Base-by-base conservation (phyloP, 2,329 filamentous ascomycete species). In the Diplodia corticola region DNA sequence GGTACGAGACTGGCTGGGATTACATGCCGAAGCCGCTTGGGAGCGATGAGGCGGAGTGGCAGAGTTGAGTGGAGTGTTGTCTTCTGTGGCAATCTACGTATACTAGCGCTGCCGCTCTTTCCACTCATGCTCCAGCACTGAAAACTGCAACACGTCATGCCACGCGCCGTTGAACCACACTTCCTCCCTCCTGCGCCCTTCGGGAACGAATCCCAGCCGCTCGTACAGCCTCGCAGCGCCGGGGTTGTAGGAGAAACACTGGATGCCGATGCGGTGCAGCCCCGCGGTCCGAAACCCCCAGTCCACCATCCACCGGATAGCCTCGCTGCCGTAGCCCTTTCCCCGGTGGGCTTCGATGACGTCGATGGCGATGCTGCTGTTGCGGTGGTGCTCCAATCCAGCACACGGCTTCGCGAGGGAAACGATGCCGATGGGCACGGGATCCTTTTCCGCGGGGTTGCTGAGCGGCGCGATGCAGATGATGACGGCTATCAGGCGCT, bases 1-100 rank as follows among this genome's bases (percentile, higher is more conserved):
- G 81, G 81, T 10, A 74, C 87, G 22, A 80, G 70, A 53, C 84
- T 26, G 82, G 83, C 0, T 87, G 82, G 81, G 79, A 84, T 49
- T 67, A 76, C 4, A 85, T 85, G 83, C 83, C 83, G 2, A 81
- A 81, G 69, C 77, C 77, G 0, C 68, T 85, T 55, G 84, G 84
- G 0, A 80, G 78, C 35, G 83, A 84, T 67, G 69, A 78, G 40
- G 73, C 83, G 40, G 72, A 72, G 33, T 84, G 83, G 79, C 53
- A 71, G 22, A 26, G 30, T 10, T 64, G 57, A 63, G 13, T 0
- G 17, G 1, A n/a, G 22, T 9, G 44, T 5, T 48, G 15, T 5
- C 22, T 44, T 17, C 6, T 20, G n/a, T n/a, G n/a, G n/a, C n/a
- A n/a, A n/a, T n/a, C n/a, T n/a, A n/a, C n/a, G n/a, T n/a, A n/a